Evolutionary conservation across 768 basidiomycete species (phyloP).

Genomic region (Rhodotorula graminis): DNA sequence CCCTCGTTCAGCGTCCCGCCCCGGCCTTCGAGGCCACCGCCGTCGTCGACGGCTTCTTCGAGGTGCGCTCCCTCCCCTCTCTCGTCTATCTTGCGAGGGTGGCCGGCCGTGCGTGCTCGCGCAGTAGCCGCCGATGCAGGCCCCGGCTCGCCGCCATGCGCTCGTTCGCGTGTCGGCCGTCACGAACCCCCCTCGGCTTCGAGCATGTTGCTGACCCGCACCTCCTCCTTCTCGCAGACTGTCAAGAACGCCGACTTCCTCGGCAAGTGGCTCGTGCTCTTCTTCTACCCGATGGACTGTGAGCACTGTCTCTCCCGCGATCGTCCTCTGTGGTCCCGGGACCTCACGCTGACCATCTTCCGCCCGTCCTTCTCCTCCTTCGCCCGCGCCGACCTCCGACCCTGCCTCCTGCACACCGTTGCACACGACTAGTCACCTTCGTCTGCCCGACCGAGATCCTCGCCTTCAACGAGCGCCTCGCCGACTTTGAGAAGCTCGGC

Average conservation of each 20-base stretch:
- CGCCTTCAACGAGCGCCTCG: conserved; percentile 83
- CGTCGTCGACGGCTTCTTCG: conserved; percentile 71
- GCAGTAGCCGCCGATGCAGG: too few relatives aligned
- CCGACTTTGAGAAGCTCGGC: conserved; percentile 66
- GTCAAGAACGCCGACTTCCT: conserved; percentile 22
- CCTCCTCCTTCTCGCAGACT: conserved; percentile 4
- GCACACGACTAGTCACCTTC: conserved; percentile 30
- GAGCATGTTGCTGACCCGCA: conserved; percentile 36
- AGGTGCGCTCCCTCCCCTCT: conserved; percentile 39
- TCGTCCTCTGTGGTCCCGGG: not conserved
- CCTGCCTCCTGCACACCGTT: not conserved
- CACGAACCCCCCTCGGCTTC: conserved; percentile 39
- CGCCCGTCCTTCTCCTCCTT: not conserved
- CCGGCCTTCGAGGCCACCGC: conserved; percentile 67
- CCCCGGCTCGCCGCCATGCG: too few relatives aligned
- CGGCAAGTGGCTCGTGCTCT: conserved; percentile 67
- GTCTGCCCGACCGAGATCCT: conserved; percentile 90
- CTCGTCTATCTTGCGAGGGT: not conserved
- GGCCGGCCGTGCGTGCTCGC: too few relatives aligned
- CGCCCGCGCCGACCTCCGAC: not conserved
- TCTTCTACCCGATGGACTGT: conserved; percentile 87
- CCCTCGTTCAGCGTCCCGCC: conserved; percentile 75
- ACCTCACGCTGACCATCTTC: not conserved
- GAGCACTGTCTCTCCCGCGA: conserved; percentile 4
- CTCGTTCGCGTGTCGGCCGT: too few relatives aligned